Evolutionary conservation across 1,284 basidiomycete species (phyloP).

Genomic region (Tilletia caries): DNA sequence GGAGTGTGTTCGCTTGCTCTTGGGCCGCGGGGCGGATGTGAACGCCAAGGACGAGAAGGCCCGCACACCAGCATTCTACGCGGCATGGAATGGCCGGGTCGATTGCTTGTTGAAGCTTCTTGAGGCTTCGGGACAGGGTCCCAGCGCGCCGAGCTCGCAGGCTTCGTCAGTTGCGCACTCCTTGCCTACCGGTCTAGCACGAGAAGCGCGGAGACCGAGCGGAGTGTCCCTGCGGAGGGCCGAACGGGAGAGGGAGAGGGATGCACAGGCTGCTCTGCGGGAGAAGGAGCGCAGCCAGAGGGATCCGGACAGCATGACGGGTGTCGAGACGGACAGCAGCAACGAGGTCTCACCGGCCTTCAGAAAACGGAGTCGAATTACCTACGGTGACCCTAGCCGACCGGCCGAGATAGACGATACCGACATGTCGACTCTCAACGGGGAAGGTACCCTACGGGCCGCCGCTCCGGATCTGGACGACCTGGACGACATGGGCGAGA

Average conservation of each 20-base stretch:
- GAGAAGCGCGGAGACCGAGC: background rate
- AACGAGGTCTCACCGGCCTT: conserved; percentile 5
- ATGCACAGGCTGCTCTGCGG: background rate
- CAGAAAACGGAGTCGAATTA: conserved; percentile 1
- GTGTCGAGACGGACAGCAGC: conserved; percentile 13
- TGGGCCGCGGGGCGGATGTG: conserved; percentile 74
- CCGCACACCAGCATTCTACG: conserved; percentile 84
- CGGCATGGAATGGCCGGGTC: conserved; percentile 94
- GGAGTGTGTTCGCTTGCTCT: conserved; percentile 71
- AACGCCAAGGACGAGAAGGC: conserved; percentile 78
- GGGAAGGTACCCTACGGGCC: background rate
- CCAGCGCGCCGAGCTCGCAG: conserved; percentile 32
- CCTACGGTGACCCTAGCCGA: background rate
- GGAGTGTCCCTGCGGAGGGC: conserved; percentile 1
- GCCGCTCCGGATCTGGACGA: conserved; percentile 17
- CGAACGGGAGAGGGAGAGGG: background rate
- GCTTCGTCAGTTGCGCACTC: conserved; percentile 17
- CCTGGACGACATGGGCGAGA: conserved; percentile 53
- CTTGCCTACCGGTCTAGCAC: conserved; percentile 49
- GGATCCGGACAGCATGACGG: conserved; percentile 8
- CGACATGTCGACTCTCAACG: conserved; percentile 20
- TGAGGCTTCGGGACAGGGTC: conserved; percentile 38
- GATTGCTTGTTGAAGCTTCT: conserved; percentile 58
- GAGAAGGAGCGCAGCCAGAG: background rate
- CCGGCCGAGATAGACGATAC: background rate